Percentiles rank a stretch among this genome's conserved stretches.
Conservation (phyloP, 148 eudicot genomes). For the Vaccinium corymbosum region DNA sequence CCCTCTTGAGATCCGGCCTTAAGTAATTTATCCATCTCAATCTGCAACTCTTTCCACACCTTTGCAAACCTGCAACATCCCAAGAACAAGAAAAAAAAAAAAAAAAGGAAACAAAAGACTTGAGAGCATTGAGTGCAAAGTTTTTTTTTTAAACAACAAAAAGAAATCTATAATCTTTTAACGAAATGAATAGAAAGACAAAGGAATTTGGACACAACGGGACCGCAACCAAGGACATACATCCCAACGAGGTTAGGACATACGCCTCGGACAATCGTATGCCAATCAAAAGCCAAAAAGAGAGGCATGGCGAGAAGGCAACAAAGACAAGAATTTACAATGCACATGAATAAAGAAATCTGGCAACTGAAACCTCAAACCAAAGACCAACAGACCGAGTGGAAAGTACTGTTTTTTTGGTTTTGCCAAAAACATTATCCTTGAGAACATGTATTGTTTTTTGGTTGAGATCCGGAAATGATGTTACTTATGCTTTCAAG, state of each 20-base stretch:
- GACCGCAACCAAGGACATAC: no score
- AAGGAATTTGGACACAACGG: no score
- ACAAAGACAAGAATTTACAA: no score
- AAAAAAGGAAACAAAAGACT: not conserved
- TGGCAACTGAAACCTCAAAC: no score
- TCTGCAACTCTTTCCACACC: slow-evolving; percentile 48
- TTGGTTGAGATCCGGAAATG: not conserved
- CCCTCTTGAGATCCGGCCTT: slow-evolving; percentile 45
- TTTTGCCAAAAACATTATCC: not conserved
- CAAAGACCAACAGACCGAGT: not conserved
- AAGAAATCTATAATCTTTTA: no score
- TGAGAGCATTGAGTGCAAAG: not conserved
- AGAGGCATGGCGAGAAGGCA: no score
- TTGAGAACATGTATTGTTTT: not conserved
- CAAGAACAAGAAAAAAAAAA: not conserved
- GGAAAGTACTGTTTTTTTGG: not conserved
- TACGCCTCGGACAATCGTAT: no score
- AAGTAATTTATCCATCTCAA: slow-evolving; percentile 42
- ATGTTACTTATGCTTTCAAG: not conserved
- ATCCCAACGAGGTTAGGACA: no score
- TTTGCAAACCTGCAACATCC: slow-evolving; percentile 29
- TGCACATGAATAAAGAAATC: no score
- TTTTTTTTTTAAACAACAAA: no score
- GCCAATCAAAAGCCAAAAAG: no score
- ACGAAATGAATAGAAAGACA: no score